phyloP scores from a whole-genome alignment of 2,329 filamentous ascomycete species.

The Cyphellophora attinorum region DNA sequence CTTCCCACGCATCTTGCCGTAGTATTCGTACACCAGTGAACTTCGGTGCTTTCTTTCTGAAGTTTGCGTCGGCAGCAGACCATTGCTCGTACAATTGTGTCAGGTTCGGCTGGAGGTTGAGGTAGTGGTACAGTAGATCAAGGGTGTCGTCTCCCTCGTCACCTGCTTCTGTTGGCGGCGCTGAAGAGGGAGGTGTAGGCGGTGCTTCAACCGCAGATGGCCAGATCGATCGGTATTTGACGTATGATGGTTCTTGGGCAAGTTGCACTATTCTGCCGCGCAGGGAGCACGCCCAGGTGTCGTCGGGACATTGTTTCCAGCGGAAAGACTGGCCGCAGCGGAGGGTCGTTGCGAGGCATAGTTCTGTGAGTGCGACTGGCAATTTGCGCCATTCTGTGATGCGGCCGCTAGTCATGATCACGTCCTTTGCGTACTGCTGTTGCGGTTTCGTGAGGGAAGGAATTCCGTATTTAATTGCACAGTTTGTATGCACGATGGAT shows the following conservation, averaged over 20 bases:
- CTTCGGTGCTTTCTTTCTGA: slow-evolving; percentile 72
- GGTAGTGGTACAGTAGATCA: slow-evolving; percentile 68
- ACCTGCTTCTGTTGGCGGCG: slow-evolving; percentile 22
- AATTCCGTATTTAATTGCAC: background rate
- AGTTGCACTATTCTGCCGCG: slow-evolving; percentile 77
- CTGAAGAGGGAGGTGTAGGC: slow-evolving; percentile 28
- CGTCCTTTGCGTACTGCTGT: background rate
- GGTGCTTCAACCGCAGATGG: slow-evolving; percentile 24
- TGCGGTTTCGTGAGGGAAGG: background rate
- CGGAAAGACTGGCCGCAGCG: slow-evolving; percentile 91
- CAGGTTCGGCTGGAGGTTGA: slow-evolving; percentile 75
- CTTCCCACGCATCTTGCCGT: slow-evolving; percentile 92
- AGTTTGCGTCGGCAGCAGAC: slow-evolving; percentile 78
- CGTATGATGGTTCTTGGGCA: slow-evolving; percentile 65
- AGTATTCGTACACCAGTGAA: slow-evolving; percentile 90
- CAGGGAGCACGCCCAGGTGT: slow-evolving; percentile 86
- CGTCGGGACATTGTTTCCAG: slow-evolving; percentile 71
- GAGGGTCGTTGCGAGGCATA: slow-evolving; percentile 89
- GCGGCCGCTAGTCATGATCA: slow-evolving; percentile 26
- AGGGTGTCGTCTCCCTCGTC: slow-evolving; percentile 54
- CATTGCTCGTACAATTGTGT: slow-evolving; percentile 72
- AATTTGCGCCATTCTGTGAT: slow-evolving; percentile 79
- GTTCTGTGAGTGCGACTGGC: slow-evolving; percentile 69
- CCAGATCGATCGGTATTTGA: slow-evolving; percentile 70
- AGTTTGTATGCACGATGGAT: background rate